Percentiles rank a stretch among this genome's conserved stretches.
These are phyloP conservation scores for Wickerhamomyces bovis DNA, from an alignment of 805 yeast genomes.

Conservation along the genomic window DNA sequence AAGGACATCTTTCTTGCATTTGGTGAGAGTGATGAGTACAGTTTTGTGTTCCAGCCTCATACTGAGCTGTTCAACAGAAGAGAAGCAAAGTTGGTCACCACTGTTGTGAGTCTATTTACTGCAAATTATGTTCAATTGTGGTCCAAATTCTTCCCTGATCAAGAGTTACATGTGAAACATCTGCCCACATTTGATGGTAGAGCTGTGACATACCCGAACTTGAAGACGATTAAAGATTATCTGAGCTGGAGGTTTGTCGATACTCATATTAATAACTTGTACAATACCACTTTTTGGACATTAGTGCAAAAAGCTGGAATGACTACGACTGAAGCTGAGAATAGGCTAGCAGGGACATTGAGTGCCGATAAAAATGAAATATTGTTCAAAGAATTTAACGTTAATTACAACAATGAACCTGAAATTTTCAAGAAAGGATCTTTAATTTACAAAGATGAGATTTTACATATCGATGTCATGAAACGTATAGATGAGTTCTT, in stretches of 20 bases:
- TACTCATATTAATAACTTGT: constrained; percentile 90
- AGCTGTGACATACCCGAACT: constrained; percentile 77
- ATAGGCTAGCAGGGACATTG: constrained; percentile 66
- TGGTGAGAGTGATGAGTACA: constrained; percentile 95
- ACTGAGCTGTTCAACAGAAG: constrained; percentile 78
- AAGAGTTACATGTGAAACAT: constrained; percentile 40
- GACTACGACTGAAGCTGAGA: constrained; percentile 78
- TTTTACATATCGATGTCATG: constrained; percentile 34
- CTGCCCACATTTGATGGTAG: constrained; percentile 90
- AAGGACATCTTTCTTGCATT: constrained; percentile 77
- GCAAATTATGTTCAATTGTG: constrained; percentile 69
- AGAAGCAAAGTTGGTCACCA: constrained; percentile 69
- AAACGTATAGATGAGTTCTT: constrained; percentile 32
- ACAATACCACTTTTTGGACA: constrained; percentile 91
- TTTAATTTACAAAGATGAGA: constrained; percentile 45
- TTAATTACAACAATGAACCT: constrained; percentile 87
- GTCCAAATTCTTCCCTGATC: constrained; percentile 46
- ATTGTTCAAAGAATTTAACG: constrained; percentile 65
- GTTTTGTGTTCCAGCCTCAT: constrained; percentile 61
- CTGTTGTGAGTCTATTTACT: constrained; percentile 78
- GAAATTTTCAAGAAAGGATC: constrained; percentile 84
- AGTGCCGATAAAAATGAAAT: constrained; percentile 87
- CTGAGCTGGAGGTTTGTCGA: constrained; percentile 95
- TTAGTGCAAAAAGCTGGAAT: constrained; percentile 64
- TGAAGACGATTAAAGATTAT: constrained; percentile 62